Conservation (phyloP, 495 filamentous ascomycete species). For the Penicillium turbatum region DNA sequence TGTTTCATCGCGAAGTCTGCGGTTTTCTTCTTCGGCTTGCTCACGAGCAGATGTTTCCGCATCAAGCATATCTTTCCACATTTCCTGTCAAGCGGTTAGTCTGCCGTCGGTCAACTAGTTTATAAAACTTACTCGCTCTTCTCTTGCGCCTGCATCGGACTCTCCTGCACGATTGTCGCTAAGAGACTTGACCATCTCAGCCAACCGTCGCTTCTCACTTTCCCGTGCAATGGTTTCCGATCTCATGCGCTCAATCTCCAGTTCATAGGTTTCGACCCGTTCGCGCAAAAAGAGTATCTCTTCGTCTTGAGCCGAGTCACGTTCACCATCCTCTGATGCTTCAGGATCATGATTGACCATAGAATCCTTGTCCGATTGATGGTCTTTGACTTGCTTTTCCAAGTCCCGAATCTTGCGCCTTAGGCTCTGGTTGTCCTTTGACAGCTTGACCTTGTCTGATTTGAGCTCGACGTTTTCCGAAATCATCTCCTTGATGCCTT, state of each 20-base stretch:
- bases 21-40: conserved; percentile 84
- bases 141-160: conserved; percentile 68
- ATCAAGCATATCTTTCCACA: conserved; percentile 94
- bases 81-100: conserved; percentile 47
- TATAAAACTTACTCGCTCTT: conserved; percentile 59
- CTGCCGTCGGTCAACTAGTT: background rate
- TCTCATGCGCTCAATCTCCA: conserved; percentile 74
- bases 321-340: conserved; percentile 54
- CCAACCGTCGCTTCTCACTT: conserved; percentile 74
- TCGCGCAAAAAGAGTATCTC: conserved; percentile 81
- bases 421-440: conserved; percentile 81
- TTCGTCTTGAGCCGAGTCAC: conserved; percentile 58
- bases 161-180: conserved; percentile 59
- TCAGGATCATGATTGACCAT: conserved; percentile 57
- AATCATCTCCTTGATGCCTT: conserved; percentile 95
- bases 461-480: conserved; percentile 94
- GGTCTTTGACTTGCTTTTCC: conserved; percentile 76
- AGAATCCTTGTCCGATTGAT: conserved; percentile 53
- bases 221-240: conserved; percentile 72
- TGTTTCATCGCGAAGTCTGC: conserved; percentile 78
- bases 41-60: conserved; percentile 86
- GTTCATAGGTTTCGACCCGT: conserved; percentile 73
- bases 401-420: conserved; percentile 75
- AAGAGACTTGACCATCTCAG: conserved; percentile 70
- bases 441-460: conserved; percentile 77